Evolutionary conservation across 768 basidiomycete genomes (phyloP), one percentile per base, ranked within the genome.

Genomic region (Boletellus emodensis): DNA sequence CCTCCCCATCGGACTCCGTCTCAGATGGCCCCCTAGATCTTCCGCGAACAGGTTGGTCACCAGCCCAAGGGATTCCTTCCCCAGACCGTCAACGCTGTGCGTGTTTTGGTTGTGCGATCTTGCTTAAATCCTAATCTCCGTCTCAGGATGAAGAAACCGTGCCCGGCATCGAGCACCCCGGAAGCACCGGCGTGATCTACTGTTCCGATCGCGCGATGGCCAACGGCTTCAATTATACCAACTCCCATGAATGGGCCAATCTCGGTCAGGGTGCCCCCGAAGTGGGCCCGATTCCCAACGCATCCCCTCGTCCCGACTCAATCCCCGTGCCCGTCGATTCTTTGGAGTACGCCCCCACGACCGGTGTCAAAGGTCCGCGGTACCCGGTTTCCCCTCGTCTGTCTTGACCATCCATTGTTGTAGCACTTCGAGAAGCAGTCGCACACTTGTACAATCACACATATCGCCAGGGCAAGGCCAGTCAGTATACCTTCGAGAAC

Each of bases 131-230:
- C 47, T 54, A 14, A 57, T 49, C 48, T 42, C 40, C 42, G 28
- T 53, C 49, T 15, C 51, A 87, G 79, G 87, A 90, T 58, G 91
- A 94, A 60, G 91, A 94, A 71, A 92, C 91, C 1, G 83, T 94
- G 4, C 92, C 91, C 17, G 91, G 90, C 43, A 89, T 90, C 61
- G 79, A 84, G 62, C 89, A 90, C 63, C 90, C 90, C 2, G 81
- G 81, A 32, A 70, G 70, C 58, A 78, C 77, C 1, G 73, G 78
- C 52, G 82, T 85, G 24, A 84, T 94, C 61, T 96, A 94, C 66
- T 94, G 92, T 68, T 91, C 89, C 2, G 90, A 94, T 63, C 84
- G 93, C 51, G 90, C 93, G n/a, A 90, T 92, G 74, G 92, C 92
- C 11, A 95, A 96, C 63, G 94, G 94, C 9, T 96, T 93, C 74